Evolutionary conservation across 257 asterid genomes (phyloP).

Genomic region (Capsicum rhomboideum): DNA sequence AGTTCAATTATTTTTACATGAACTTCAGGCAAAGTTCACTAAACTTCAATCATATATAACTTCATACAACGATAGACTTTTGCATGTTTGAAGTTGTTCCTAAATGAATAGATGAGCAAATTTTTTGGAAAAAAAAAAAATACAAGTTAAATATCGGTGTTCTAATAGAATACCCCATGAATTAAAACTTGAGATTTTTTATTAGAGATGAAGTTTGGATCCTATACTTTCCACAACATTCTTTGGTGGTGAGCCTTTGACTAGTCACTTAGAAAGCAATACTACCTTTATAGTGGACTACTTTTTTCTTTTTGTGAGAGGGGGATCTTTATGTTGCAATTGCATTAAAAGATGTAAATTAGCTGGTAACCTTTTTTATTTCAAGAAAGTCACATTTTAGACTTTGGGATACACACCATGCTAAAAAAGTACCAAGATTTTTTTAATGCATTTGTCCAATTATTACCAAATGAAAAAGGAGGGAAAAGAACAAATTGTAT

Average conservation of each 20-base stretch:
- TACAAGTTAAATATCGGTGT: neutral
- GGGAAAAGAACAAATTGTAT: neutral
- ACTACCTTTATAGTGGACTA: constrained; percentile 35
- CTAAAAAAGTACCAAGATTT: constrained; percentile 9
- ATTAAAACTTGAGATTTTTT: neutral
- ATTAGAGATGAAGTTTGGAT: neutral
- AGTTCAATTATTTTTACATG: neutral
- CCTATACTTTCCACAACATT: neutral
- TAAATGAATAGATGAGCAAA: neutral
- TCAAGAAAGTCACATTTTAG: constrained; percentile 18
- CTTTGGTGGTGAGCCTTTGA: neutral
- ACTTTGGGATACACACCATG: constrained; percentile 19
- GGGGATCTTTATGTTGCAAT: constrained; percentile 18
- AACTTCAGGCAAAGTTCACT: neutral
- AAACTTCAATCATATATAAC: neutral
- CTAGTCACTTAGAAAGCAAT: constrained; percentile 17
- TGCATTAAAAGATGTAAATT: constrained; percentile 61
- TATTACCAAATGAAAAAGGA: neutral
- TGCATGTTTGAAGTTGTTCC: neutral
- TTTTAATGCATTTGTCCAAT: constrained; percentile 2
- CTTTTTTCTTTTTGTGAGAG: constrained; percentile 19
- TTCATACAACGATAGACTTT: neutral
- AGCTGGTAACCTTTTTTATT: constrained; percentile 28
- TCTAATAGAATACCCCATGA: neutral
- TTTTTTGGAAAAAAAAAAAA: neutral